Evolutionary conservation across 2,329 filamentous ascomycete genomes (phyloP), one percentile per base, ranked within the genome.

Genomic region (Colletotrichum sp.): DNA sequence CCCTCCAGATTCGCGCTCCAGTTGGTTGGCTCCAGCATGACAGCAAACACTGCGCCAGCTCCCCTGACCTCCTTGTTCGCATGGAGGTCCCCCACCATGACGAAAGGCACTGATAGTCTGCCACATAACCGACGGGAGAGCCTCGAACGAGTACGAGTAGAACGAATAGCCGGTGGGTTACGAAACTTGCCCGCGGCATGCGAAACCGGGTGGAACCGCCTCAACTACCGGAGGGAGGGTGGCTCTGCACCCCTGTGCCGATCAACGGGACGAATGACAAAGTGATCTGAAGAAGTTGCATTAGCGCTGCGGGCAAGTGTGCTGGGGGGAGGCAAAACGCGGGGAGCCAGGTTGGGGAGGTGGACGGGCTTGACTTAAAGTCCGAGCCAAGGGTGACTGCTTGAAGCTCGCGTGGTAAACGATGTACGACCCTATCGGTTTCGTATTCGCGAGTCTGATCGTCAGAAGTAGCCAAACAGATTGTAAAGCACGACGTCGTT

Each of bases 121-220:
- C 14, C 38, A 18, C 32, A 55, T 21, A 1, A 16, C n/a, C 34
- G 6, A 43, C 18, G 4, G 56, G 26, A 13, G n/a, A 43, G 38
- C 48, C 65, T 52, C 34, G 7, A 38, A 62, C 36, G 32, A 38
- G 26, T 48, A 48, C 43, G 36, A 67, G 61, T 26, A 43, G 13
- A n/a, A 9, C 30, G 24, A 74, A 34, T 18, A n/a, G 14, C 26
- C 56, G 34, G n/a, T 30, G 30, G 43, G 66, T 32, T 38, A 30
- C 67, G 62, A 64, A 73, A 68, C 43, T 52, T 26, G 13, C 7
- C 63, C 56, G 43, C 66, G 66, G 71, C 36, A 55, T 61, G 24
- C 71, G 64, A 69, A 73, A 73, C 64, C 38, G 58, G 63, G 38
- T 63, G 71, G 63, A 52, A 73, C 56, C 69, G 26, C 69, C 9